Percentiles rank a stretch among this genome's conserved stretches.
Conservation (phyloP, 2,329 filamentous ascomycete genomes). For the Shiraia bambusicola region DNA sequence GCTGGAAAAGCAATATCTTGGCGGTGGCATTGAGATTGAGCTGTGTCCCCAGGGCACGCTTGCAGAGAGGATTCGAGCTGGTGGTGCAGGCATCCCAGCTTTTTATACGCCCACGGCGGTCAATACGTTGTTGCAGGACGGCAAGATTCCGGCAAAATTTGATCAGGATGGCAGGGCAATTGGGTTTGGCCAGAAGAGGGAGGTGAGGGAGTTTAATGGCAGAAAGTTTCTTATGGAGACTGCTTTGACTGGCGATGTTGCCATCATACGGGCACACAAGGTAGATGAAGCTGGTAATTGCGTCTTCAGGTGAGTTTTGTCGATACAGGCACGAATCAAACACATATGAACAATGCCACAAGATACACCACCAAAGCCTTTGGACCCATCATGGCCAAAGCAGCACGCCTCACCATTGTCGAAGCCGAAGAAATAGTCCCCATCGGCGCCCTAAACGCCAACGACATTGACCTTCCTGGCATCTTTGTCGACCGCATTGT, state of each 20-base stretch:
- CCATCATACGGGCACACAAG: conserved; percentile 74
- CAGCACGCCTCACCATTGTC: conserved; percentile 87
- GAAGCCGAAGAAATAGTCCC: conserved; percentile 95
- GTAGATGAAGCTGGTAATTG: conserved; percentile 77
- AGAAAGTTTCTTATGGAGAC: conserved; percentile 76
- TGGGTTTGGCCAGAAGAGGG: conserved; percentile 65
- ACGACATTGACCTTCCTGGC: conserved; percentile 80
- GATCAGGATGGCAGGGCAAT: conserved; percentile 60
- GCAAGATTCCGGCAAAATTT: conserved; percentile 65
- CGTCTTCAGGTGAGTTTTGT: conserved; percentile 56
- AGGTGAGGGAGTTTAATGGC: conserved; percentile 71
- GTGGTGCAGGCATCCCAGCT: conserved; percentile 74
- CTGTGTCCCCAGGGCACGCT: conserved; percentile 75
- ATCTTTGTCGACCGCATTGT: conserved; percentile 92
- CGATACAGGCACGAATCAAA: no score
- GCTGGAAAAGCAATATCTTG: conserved; percentile 72
- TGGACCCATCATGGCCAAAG: conserved; percentile 70
- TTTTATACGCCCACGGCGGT: conserved; percentile 75
- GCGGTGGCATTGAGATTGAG: conserved; percentile 72
- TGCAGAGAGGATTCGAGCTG: conserved; percentile 70
- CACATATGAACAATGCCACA: conserved; percentile 1
- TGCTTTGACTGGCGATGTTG: conserved; percentile 72
- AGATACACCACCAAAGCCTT: conserved; percentile 44
- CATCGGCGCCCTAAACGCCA: conserved; percentile 79
- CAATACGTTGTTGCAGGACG: conserved; percentile 66